Percentiles rank a stretch among this genome's conserved stretches.
Evolutionary conservation across 208 protist genomes (phyloP).

Genomic region (Tritrichomonas musculus): DNA sequence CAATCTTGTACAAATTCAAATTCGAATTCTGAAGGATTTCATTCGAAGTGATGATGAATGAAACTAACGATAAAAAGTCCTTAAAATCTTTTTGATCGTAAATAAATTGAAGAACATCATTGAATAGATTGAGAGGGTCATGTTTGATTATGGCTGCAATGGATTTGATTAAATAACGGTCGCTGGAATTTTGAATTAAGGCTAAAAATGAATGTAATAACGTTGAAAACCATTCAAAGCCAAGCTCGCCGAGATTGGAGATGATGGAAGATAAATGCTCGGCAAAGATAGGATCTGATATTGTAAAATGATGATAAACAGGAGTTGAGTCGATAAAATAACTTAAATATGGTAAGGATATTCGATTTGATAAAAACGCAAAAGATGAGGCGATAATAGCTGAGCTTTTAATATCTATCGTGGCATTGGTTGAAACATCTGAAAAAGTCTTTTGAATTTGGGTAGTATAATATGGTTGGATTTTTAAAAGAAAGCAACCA

Average conservation of each 20-base stretch:
- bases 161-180: not conserved
- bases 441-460: not conserved
- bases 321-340: constrained; percentile 2
- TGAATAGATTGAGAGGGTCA: not conserved
- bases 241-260: not conserved
- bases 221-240: not conserved
- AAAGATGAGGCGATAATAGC: not conserved
- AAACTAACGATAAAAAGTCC: not conserved
- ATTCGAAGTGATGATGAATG: not conserved
- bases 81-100: not conserved
- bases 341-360: not conserved
- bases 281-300: constrained; percentile 4
- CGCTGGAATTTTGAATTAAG: not conserved
- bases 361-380: not conserved
- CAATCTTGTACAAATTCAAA: not conserved
- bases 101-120: not conserved
- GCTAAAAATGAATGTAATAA: not conserved
- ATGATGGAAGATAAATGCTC: constrained; percentile 17
- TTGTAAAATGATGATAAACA: constrained; percentile 4
- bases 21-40: not conserved
- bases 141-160: not conserved
- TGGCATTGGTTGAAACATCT: not conserved
- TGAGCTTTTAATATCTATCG: constrained; percentile 11
- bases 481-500: not conserved
- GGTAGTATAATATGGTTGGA: not conserved